A percentile compares a stretch with the other conserved stretches of the same genome.
Evolutionary conservation across 305 asterid species (phyloP).

Genomic region (Fraxinus xanthoxyloides): DNA sequence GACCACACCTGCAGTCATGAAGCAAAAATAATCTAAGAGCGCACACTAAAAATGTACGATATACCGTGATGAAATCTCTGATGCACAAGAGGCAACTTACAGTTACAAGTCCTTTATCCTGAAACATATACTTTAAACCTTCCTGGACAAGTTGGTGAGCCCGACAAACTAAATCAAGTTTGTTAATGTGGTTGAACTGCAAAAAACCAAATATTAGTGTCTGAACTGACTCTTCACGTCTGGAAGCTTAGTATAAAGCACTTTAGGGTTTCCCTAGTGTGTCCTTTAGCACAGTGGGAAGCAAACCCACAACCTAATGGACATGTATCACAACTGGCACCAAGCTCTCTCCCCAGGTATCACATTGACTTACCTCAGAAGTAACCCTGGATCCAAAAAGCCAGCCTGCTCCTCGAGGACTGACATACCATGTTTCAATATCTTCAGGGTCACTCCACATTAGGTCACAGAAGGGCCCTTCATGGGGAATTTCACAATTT

Average conservation of each 20-base stretch:
- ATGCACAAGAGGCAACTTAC: constrained; percentile 50
- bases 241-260: not conserved
- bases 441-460: constrained; percentile 79
- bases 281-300: not conserved
- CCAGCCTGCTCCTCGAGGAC: constrained; percentile 99
- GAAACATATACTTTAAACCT: constrained; percentile 98
- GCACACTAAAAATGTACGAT: not conserved
- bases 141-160: constrained; percentile 99
- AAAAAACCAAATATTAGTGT: constrained; percentile 16
- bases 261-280: not conserved
- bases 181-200: constrained; percentile 97
- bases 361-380: constrained; percentile 60
- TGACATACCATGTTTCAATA: constrained; percentile 80
- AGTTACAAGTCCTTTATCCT: constrained; percentile 96
- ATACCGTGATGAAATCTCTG: not conserved
- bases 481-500: constrained; percentile 97
- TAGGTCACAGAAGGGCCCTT: constrained; percentile 98
- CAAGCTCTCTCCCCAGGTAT: not conserved
- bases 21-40: constrained; percentile 8
- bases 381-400: constrained; percentile 98
- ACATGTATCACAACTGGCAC: not conserved
- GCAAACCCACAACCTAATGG: not conserved
- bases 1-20: constrained; percentile 83
- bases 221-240: not conserved
- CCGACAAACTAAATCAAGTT: constrained; percentile 92